Conservation (phyloP, 1,139 yeast genomes). For the Wickerhamomyces sp. region DNA sequence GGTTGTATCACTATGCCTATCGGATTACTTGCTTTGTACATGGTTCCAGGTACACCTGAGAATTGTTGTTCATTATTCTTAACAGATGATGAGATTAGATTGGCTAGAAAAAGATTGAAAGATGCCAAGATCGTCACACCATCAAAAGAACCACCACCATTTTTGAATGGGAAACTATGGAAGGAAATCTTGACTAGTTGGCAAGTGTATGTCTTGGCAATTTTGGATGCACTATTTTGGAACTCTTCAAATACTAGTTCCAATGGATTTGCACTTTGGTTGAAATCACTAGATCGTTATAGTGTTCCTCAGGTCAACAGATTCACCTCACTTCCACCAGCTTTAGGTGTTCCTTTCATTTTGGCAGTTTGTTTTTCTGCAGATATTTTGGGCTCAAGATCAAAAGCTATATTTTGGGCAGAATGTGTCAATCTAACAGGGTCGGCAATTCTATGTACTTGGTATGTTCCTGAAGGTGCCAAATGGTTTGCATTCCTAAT, state of each 20-base stretch:
- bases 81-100: conserved; percentile 32
- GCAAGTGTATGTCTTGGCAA: conserved; percentile 31
- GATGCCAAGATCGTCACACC: conserved; percentile 41
- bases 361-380: conserved; percentile 26
- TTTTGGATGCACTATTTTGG: conserved; percentile 37
- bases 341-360: conserved; percentile 29
- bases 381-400: conserved; percentile 26
- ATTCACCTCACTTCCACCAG: conserved; percentile 29
- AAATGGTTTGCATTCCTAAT: conserved; percentile 32
- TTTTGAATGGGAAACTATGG: conserved; percentile 35
- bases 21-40: conserved; percentile 45
- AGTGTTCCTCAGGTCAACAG: conserved; percentile 29
- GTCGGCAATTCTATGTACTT: conserved; percentile 38
- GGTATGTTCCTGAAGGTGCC: conserved; percentile 31
- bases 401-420: conserved; percentile 37
- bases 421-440: conserved; percentile 33
- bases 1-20: conserved; percentile 49
- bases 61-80: conserved; percentile 20
- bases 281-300: conserved; percentile 26
- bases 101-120: conserved; percentile 22
- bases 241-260: too few relatives aligned
- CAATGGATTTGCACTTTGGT: conserved; percentile 31
- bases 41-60: conserved; percentile 52
- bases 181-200: conserved; percentile 40
- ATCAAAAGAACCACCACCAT: conserved; percentile 36